Conservation (phyloP, 306 rosid species). For the Casuarina equisetifolia region DNA sequence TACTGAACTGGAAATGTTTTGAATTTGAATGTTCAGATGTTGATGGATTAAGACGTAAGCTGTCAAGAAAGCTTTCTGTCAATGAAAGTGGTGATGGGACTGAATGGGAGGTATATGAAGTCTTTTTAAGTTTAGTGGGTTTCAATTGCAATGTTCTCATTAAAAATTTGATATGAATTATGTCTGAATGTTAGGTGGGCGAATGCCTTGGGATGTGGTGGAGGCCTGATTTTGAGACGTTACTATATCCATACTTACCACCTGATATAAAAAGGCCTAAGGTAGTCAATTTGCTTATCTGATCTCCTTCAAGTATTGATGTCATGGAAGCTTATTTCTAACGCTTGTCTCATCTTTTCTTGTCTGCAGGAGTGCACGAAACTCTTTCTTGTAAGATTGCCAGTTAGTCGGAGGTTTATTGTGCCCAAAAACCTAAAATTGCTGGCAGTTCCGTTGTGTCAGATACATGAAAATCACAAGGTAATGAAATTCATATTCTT, state of each 20-base stretch:
- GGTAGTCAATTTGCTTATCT: constrained; percentile 40
- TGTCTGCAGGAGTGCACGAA: constrained; percentile 74
- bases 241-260: constrained; percentile 60
- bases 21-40: constrained; percentile 46
- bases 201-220: constrained; percentile 93
- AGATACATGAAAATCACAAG: constrained; percentile 69
- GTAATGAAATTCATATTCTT: constrained; percentile 32
- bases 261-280: constrained; percentile 54
- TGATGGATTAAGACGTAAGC: constrained; percentile 78
- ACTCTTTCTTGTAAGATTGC: constrained; percentile 78
- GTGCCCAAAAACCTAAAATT: constrained; percentile 74
- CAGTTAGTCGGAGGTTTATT: constrained; percentile 59
- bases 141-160: constrained; percentile 5
- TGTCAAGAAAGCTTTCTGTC: constrained; percentile 62
- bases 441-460: constrained; percentile 87
- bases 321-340: constrained; percentile 12
- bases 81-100: constrained; percentile 49
- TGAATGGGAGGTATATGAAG: constrained; percentile 79
- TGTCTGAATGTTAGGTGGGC: constrained; percentile 52
- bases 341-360: constrained; percentile 13
- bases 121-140: background rate
- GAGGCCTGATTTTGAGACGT: constrained; percentile 76
- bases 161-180: background rate
- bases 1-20: constrained; percentile 15
- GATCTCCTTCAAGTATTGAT: constrained; percentile 9